These are phyloP conservation scores for Tulasnella calospora DNA, from an alignment of 768 basidiomycete genomes.

Conservation along the genomic window DNA sequence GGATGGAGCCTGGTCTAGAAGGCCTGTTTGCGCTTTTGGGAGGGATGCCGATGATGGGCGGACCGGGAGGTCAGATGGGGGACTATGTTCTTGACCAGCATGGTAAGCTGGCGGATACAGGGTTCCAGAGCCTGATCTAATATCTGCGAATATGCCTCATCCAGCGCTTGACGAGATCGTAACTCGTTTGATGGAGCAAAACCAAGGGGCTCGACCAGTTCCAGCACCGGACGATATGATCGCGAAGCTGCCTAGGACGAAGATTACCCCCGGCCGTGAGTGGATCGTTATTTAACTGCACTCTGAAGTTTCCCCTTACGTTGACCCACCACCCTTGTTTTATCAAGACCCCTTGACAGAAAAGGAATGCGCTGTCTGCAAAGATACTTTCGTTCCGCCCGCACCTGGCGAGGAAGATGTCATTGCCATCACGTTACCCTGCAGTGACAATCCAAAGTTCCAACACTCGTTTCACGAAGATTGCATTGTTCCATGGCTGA, in stretches of 20 bases:
- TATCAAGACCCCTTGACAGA: constrained; percentile 55
- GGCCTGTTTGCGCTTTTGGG: constrained; percentile 7
- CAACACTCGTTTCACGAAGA: constrained; percentile 80
- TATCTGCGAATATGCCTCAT: background rate
- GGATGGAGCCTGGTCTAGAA: constrained; percentile 20
- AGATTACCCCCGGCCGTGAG: constrained; percentile 25
- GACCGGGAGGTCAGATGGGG: constrained; percentile 58
- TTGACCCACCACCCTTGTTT: background rate
- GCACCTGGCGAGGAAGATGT: constrained; percentile 71
- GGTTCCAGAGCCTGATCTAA: constrained; percentile 9
- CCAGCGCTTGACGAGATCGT: constrained; percentile 79
- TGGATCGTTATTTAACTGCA: background rate
- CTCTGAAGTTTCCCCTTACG: no score
- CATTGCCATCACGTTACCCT: constrained; percentile 76
- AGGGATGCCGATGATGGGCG: constrained; percentile 1
- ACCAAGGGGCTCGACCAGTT: constrained; percentile 66
- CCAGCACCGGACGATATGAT: constrained; percentile 81
- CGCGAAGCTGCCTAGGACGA: constrained; percentile 48
- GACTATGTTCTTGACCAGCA: constrained; percentile 93
- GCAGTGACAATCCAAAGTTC: constrained; percentile 42
- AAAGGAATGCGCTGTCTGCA: constrained; percentile 88
- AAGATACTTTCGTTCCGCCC: constrained; percentile 53
- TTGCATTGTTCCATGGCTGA: constrained; percentile 89
- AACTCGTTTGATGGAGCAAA: constrained; percentile 79
- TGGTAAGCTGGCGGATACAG: constrained; percentile 45